Evolutionary conservation across 306 rosid genomes (phyloP), one percentile per base, ranked within the genome.

Genomic region (Corylus americana): DNA sequence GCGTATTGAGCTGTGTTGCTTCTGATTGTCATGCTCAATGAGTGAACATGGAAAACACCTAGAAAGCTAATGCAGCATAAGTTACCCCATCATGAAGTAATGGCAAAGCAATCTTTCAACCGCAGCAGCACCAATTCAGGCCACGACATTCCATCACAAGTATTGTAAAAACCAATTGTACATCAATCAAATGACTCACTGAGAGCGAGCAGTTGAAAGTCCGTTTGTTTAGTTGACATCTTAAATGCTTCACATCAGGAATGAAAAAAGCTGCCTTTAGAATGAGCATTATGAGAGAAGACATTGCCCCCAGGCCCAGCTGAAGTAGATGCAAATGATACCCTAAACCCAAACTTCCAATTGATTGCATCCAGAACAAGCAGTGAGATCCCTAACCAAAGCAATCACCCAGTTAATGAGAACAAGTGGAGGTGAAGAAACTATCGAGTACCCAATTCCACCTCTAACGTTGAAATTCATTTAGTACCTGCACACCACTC

Each of bases 261-360:
- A 54, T 54, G 58, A 54, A 54, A 17, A 54, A 54, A 8, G 22
- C 58, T 31, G 84, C 76, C 20, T 39, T 64, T 69, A 63, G 8
- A 77, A 39, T 16, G 73, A 73, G 75, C 58, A 16, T 17, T 54
- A 16, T 54, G 22, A 54, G 18, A 54, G 45, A 42, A 17, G 58
- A 12, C 22, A 54, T 54, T 54, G n/a, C 20, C 58, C 57, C 58
- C 20, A 54, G 58, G 58, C 58, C 58, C 7, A 54, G 20, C 58
- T 54, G 58, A 54, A 17, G 22, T 4, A 73, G 72, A 27, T 73
- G 27, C 44, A 16, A 13, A 80, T 31, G 61, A 58, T 61, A 68
- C 22, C 5, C 2, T 35, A 11, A 35, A 7, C 51, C 45, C 45
- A 76, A 35, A 35, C 14, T 22, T n/a, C 14, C 66, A 51, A 9